Evolutionary conservation across 495 filamentous ascomycete genomes (phyloP), one percentile per base, ranked within the genome.

Genomic region (Penicillium canescens): DNA sequence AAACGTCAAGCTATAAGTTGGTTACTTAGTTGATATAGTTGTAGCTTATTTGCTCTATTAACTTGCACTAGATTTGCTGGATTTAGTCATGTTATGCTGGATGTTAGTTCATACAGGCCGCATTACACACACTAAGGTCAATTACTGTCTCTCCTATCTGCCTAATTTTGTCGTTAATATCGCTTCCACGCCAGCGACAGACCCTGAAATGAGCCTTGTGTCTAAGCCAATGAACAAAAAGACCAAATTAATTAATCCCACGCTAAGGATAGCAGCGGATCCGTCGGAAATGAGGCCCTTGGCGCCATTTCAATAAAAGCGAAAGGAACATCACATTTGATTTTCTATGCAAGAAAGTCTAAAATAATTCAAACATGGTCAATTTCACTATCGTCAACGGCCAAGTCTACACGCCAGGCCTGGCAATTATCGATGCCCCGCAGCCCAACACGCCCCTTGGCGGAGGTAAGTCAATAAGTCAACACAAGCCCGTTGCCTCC

Each of bases 381-480:
- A 56, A 65, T 60, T 81, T 85, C 50, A 78, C 75, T 13, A 71
- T 82, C 31, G 68, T 83, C 8, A 78, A 78, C 42, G 83, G 84
- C 26, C 83, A 86, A 59, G 78, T 86, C 50, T 86, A 74, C 54
- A 88, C 84, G 3, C 85, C 85, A 10, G 84, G 85, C 4, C 71
- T 86, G 54, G 84, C 77, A 10, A 78, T 88, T 49, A 61, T 88
- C 16, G 78, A 86, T 66, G 73, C 82, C 41, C 86, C 85, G 11
- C 85, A 89, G 60, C 86, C 86, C 31, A 78, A 81, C 45, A 87
- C 85, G 6, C 84, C 86, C 6, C 63, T 86, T 35, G 86, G 86
- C 42, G 86, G 84, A 68, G 79, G 84, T 82, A 62, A 56, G 77
- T 74, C 24, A 20, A 58, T 42, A 12, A 18, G 28, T 7, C 13